Conservation (phyloP, 805 yeast genomes). For the Ogataea angusta region DNA sequence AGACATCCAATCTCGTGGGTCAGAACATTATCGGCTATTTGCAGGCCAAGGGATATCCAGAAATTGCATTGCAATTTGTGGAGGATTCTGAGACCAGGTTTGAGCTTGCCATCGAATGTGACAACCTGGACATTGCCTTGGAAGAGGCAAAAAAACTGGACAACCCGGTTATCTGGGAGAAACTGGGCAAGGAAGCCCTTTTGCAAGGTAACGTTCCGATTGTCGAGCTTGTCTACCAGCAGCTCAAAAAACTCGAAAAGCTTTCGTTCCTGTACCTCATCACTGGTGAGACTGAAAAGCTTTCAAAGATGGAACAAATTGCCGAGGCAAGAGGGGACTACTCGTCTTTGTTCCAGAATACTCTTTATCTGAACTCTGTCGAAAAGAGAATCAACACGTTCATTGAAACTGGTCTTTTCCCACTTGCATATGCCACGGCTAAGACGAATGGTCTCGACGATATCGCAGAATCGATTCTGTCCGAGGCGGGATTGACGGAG, state of each 20-base stretch:
- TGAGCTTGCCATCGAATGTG: constrained; percentile 92
- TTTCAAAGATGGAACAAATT: constrained; percentile 81
- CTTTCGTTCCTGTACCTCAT: constrained; percentile 82
- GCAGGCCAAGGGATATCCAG: constrained; percentile 95
- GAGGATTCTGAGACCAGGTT: constrained; percentile 95
- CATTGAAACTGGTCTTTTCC: constrained; percentile 73
- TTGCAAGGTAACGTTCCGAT: constrained; percentile 83
- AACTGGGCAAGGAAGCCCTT: constrained; percentile 80
- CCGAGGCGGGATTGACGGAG: constrained; percentile 62
- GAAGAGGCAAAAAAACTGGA: constrained; percentile 81
- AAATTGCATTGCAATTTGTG: constrained; percentile 94
- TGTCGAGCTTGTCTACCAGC: constrained; percentile 86
- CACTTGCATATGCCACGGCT: constrained; percentile 92
- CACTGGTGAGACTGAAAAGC: constrained; percentile 75
- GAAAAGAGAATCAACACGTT: constrained; percentile 73
- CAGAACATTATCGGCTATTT: constrained; percentile 94
- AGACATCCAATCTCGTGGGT: constrained; percentile 88
- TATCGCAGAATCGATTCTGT: constrained; percentile 67
- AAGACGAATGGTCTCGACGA: constrained; percentile 78
- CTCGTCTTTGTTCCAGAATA: constrained; percentile 77
- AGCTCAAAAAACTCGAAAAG: constrained; percentile 80
- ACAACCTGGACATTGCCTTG: constrained; percentile 82
- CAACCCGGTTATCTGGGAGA: constrained; percentile 69
- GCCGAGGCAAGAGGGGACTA: constrained; percentile 85
- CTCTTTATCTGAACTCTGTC: constrained; percentile 70